phyloP scores from a whole-genome alignment of 2,329 filamentous ascomycete genomes.

The Monascus ruber region DNA sequence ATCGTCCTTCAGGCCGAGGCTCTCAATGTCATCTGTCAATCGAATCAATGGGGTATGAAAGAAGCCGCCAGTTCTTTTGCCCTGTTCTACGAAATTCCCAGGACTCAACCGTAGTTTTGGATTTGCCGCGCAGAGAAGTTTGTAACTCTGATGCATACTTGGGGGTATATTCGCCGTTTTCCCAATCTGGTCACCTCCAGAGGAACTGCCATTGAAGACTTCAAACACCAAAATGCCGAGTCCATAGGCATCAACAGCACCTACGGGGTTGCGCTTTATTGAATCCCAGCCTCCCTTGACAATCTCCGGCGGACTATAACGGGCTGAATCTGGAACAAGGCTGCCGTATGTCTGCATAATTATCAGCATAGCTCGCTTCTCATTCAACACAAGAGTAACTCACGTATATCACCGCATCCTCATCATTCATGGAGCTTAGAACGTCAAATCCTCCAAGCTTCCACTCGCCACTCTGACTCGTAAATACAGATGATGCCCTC shows the following conservation, averaged over 20 bases:
- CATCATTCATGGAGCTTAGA: conserved; percentile 88
- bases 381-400: conserved; percentile 9
- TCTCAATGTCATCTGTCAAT: conserved; percentile 85
- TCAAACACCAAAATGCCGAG: conserved; percentile 79
- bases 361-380: conserved; percentile 6
- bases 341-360: conserved; percentile 63
- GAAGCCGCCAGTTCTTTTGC: conserved; percentile 68
- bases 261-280: conserved; percentile 70
- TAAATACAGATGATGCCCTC: conserved; percentile 77
- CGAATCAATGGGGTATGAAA: conserved; percentile 91
- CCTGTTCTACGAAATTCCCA: conserved; percentile 80
- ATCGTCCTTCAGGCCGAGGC: conserved; percentile 75
- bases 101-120: conserved; percentile 80
- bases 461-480: conserved; percentile 95
- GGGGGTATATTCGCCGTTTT: conserved; percentile 79
- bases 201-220: conserved; percentile 78
- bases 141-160: conserved; percentile 83
- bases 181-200: conserved; percentile 64
- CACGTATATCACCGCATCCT: conserved; percentile 84
- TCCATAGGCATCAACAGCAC: conserved; percentile 77
- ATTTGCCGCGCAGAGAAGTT: conserved; percentile 74
- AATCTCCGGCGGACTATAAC: conserved; percentile 81
- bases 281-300: conserved; percentile 80
- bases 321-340: conserved; percentile 69
- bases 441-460: conserved; percentile 90